phyloP scores from a whole-genome alignment of 2,329 filamentous ascomycete species.

The Aureobasidium sp. region DNA sequence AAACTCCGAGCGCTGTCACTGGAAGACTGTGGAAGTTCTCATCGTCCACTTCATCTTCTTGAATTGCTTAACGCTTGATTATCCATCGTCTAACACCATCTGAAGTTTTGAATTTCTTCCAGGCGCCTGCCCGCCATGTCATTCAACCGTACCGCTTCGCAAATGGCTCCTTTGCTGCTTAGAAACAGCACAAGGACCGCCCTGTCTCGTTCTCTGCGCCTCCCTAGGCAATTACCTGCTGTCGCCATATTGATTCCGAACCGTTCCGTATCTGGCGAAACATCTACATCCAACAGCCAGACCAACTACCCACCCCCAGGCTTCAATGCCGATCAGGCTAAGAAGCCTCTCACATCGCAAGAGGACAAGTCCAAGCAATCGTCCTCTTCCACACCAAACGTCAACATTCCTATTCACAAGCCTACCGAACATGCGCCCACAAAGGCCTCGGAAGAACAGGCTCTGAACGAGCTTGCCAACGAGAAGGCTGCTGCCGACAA shows the following conservation, averaged over 20 bases:
- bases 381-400: conserved; percentile 16
- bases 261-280: conserved; percentile 49
- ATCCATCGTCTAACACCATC: conserved; percentile 6
- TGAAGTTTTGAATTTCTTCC: not conserved
- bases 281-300: conserved; percentile 44
- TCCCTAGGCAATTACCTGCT: conserved; percentile 48
- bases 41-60: not conserved
- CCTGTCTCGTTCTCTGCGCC: conserved; percentile 33
- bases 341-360: conserved; percentile 63
- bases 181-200: conserved; percentile 37
- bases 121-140: conserved; percentile 35
- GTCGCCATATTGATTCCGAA: conserved; percentile 52
- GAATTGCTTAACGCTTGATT: not conserved
- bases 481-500: conserved; percentile 48
- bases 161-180: conserved; percentile 42
- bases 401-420: conserved; percentile 30
- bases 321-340: conserved; percentile 83
- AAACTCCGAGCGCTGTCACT: not conserved
- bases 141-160: conserved; percentile 36
- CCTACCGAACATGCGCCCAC: conserved; percentile 43
- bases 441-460: conserved; percentile 38
- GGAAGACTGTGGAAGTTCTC: too few species aligned
- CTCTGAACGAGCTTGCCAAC: conserved; percentile 56
- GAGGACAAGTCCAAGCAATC: conserved; percentile 25
- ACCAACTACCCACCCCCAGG: conserved; percentile 68